Percentiles rank a stretch among this genome's conserved stretches.
Evolutionary conservation across 768 basidiomycete genomes (phyloP).

Genomic region (Hericium erinaceus): DNA sequence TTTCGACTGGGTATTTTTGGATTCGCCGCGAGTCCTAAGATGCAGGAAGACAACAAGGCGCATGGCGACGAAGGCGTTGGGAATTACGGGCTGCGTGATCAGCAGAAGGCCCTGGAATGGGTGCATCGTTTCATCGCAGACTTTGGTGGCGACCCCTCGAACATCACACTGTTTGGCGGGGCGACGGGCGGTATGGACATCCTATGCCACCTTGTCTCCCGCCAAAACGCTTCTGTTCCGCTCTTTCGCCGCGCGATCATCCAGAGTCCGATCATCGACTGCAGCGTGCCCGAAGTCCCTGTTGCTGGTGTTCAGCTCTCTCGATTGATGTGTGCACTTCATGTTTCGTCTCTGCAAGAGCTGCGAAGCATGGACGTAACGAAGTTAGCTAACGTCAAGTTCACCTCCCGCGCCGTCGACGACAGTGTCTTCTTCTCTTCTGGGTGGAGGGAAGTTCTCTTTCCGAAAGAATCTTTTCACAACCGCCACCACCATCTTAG

Average conservation of each 20-base stretch:
- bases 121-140: conserved; percentile 39
- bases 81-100: conserved; percentile 51
- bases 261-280: conserved; percentile 62
- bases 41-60: conserved; percentile 57
- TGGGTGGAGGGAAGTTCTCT: conserved; percentile 44
- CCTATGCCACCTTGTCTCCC: conserved; percentile 43
- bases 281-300: conserved; percentile 48
- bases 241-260: conserved; percentile 67
- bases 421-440: conserved; percentile 61
- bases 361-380: conserved; percentile 51
- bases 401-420: conserved; percentile 49
- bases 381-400: conserved; percentile 37
- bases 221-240: conserved; percentile 46
- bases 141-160: conserved; percentile 41
- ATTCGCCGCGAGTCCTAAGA: conserved; percentile 56
- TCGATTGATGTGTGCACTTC: conserved; percentile 48
- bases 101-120: conserved; percentile 39
- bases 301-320: conserved; percentile 61
- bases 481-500: conserved; percentile 16
- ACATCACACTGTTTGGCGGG: conserved; percentile 26
- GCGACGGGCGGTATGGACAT: conserved; percentile 27
- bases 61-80: conserved; percentile 65
- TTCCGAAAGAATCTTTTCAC: conserved; percentile 24
- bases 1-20: conserved; percentile 74
- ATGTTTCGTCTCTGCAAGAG: conserved; percentile 46